A percentile compares a stretch with the other conserved stretches of the same genome.
Evolutionary conservation across 345 rosid genomes (phyloP).

Genomic region (Pistacia integerrima): DNA sequence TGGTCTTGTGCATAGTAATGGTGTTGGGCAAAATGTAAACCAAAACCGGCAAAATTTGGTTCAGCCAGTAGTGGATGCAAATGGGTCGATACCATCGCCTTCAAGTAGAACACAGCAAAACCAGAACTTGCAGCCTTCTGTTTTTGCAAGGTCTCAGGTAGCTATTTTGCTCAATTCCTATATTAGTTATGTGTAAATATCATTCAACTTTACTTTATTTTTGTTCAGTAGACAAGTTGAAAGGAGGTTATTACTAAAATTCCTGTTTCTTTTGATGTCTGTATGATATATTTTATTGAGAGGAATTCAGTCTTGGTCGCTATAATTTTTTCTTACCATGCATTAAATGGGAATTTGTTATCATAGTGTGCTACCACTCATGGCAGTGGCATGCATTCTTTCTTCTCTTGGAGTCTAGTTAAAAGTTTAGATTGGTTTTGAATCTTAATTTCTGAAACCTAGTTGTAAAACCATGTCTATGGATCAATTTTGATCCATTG

Average conservation of each 20-base stretch:
- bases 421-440: too few species aligned
- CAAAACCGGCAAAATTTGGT: conserved; percentile 36
- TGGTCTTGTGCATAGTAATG: conserved; percentile 32
- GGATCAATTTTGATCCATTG: not conserved
- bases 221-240: not conserved
- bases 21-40: conserved; percentile 39
- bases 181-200: not conserved
- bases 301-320: not conserved
- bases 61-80: conserved; percentile 27
- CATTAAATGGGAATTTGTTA: too few species aligned
- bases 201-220: not conserved
- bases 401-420: not conserved
- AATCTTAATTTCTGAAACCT: too few species aligned
- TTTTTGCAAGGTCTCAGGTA: conserved; percentile 35
- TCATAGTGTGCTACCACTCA: not conserved
- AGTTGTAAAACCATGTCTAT: not conserved
- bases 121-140: conserved; percentile 31
- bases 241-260: not conserved
- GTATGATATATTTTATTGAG: not conserved
- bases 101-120: conserved; percentile 23
- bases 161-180: not conserved
- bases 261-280: not conserved
- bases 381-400: not conserved
- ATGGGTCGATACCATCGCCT: conserved; percentile 26
- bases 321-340: too few species aligned